A percentile compares a stretch with the other conserved stretches of the same genome.
phyloP scores from a whole-genome alignment of 2,329 filamentous ascomycete genomes.

The Alternaria burnsii region DNA sequence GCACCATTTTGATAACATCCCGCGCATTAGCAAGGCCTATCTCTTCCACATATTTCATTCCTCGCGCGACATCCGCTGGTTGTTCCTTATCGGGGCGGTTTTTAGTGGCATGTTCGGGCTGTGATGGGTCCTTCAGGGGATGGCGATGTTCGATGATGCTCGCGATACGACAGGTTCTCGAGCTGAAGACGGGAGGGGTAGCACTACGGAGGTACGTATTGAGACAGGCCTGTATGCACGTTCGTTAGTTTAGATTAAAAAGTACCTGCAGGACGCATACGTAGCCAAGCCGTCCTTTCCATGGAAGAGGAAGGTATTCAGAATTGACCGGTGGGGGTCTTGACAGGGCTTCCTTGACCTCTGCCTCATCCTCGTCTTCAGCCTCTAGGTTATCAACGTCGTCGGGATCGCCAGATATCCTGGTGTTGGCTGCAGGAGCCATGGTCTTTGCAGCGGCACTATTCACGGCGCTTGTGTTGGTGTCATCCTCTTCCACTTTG shows the following conservation, averaged over 20 bases:
- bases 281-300: constrained; percentile 90
- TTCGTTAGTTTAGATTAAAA: constrained; percentile 28
- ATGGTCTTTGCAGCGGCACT: constrained; percentile 26
- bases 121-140: constrained; percentile 76
- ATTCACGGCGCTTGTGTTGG: constrained; percentile 18
- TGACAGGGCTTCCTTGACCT: constrained; percentile 65
- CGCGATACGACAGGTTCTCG: constrained; percentile 87
- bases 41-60: constrained; percentile 76
- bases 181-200: constrained; percentile 86
- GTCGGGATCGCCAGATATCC: constrained; percentile 58
- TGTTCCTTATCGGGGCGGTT: constrained; percentile 82
- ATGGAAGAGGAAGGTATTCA: constrained; percentile 82
- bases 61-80: constrained; percentile 71
- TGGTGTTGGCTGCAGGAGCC: constrained; percentile 23
- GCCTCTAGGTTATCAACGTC: constrained; percentile 51
- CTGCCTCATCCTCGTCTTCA: constrained; percentile 63
- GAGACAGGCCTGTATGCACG: constrained; percentile 72
- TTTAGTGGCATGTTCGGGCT: constrained; percentile 82
- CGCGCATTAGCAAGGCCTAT: constrained; percentile 82
- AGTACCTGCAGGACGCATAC: constrained; percentile 60
- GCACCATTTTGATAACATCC: constrained; percentile 84
- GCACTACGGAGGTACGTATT: constrained; percentile 89
- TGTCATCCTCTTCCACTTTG: constrained; percentile 34
- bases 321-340: constrained; percentile 83
- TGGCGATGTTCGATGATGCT: constrained; percentile 91